These are phyloP conservation scores for Penicillium sp. DNA, from an alignment of 2,329 filamentous ascomycete genomes.

Conservation along the genomic window DNA sequence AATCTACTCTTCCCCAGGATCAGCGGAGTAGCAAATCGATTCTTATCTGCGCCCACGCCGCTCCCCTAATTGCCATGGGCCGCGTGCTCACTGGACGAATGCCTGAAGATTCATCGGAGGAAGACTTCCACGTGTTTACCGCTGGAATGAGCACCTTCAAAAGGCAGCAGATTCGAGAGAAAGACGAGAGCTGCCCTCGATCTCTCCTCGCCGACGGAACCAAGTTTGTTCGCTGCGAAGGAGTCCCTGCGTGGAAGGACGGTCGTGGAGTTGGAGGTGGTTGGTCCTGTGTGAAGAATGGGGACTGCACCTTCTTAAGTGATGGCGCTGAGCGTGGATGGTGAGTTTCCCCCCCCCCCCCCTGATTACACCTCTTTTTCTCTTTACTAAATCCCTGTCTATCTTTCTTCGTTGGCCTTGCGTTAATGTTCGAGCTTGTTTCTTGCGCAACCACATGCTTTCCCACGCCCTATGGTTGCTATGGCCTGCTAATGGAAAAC, in stretches of 20 bases:
- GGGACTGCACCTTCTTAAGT: conserved; percentile 76
- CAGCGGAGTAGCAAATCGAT: conserved; percentile 54
- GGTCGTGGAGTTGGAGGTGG: conserved; percentile 63
- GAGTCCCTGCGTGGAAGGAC: conserved; percentile 48
- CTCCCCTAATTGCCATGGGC: conserved; percentile 79
- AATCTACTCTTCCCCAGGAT: conserved; percentile 46
- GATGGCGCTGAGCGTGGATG: conserved; percentile 83
- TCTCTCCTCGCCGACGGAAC: conserved; percentile 26
- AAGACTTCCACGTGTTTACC: conserved; percentile 82
- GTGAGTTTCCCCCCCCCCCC: conserved; percentile 45
- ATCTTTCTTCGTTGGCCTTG: neutral
- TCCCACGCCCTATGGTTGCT: too few relatives aligned
- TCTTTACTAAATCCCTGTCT: conserved; percentile 20
- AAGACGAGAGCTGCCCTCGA: conserved; percentile 23
- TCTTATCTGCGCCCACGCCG: conserved; percentile 83
- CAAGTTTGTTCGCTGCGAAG: conserved; percentile 16
- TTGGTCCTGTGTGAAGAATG: conserved; percentile 75
- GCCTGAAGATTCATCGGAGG: conserved; percentile 62
- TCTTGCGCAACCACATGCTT: too few relatives aligned
- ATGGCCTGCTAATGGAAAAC: too few relatives aligned
- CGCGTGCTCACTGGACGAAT: conserved; percentile 71
- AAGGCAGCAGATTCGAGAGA: conserved; percentile 33
- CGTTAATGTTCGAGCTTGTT: too few relatives aligned
- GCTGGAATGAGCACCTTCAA: conserved; percentile 69
- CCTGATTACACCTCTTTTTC: conserved; percentile 9